These are phyloP conservation scores for Neonectria hederae DNA, from an alignment of 2,329 filamentous ascomycete species.

Conservation along the genomic window DNA sequence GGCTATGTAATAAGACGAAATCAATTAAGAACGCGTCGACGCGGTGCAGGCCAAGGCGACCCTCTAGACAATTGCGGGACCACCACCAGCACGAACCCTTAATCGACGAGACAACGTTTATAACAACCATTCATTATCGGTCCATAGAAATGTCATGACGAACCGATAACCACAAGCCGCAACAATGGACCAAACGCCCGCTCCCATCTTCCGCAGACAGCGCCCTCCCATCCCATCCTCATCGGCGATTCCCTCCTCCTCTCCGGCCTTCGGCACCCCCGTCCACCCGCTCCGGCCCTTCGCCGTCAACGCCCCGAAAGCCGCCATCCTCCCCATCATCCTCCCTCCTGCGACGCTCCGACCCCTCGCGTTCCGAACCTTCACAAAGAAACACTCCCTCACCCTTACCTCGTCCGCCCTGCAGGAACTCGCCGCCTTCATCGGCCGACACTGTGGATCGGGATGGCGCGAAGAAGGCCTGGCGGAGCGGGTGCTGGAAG, in stretches of 20 bases:
- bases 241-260: slow-evolving; percentile 83
- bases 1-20: slow-evolving; percentile 43
- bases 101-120: slow-evolving; percentile 9
- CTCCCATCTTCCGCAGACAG: slow-evolving; percentile 50
- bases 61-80: slow-evolving; percentile 18
- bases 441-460: slow-evolving; percentile 92
- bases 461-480: slow-evolving; percentile 96
- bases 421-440: slow-evolving; percentile 84
- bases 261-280: slow-evolving; percentile 89
- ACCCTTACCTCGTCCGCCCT: slow-evolving; percentile 90
- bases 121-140: not conserved
- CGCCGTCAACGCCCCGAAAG: slow-evolving; percentile 61
- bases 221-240: slow-evolving; percentile 49
- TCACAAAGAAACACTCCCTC: slow-evolving; percentile 97
- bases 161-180: slow-evolving; percentile 14
- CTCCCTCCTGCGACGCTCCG: slow-evolving; percentile 87
- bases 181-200: slow-evolving; percentile 52
- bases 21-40: slow-evolving; percentile 54
- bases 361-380: slow-evolving; percentile 91
- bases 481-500: slow-evolving; percentile 91
- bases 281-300: slow-evolving; percentile 79
- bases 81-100: slow-evolving; percentile 12
- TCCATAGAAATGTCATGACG: slow-evolving; percentile 28
- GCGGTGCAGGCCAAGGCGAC: slow-evolving; percentile 34
- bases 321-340: slow-evolving; percentile 84